These are phyloP conservation scores for Fusarium pilosicola DNA, from an alignment of 2,329 filamentous ascomycete species.

Conservation along the genomic window DNA sequence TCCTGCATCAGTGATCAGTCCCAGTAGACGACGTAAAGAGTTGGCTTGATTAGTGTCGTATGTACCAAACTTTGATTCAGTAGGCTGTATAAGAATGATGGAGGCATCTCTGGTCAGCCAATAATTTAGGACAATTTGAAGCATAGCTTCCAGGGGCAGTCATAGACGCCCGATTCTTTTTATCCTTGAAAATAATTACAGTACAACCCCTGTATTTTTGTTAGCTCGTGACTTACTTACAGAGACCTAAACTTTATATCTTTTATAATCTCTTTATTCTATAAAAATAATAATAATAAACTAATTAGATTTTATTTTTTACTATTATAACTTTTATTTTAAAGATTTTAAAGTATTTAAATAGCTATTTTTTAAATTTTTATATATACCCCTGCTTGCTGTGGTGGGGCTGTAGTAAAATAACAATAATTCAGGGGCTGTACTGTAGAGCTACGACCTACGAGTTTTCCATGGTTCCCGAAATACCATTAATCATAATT, in stretches of 20 bases:
- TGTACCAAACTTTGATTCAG: slow-evolving; percentile 15
- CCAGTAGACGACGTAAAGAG: slow-evolving; percentile 9
- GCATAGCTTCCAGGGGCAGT: slow-evolving; percentile 4
- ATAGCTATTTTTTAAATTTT: too few species aligned
- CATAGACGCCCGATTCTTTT: not conserved
- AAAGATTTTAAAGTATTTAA: too few species aligned
- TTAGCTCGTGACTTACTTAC: too few species aligned
- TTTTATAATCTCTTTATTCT: too few species aligned
- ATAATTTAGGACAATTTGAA: slow-evolving; percentile 17
- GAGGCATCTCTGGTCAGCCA: slow-evolving; percentile 5
- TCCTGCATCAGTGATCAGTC: slow-evolving; percentile 23
- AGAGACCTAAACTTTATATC: too few species aligned
- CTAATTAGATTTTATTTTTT: too few species aligned
- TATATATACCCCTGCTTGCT: too few species aligned
- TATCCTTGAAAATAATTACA: not conserved
- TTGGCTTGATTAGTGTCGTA: slow-evolving; percentile 3
- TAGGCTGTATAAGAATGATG: not conserved
- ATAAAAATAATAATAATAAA: too few species aligned
- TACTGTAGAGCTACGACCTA: not conserved
- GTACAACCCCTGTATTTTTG: too few species aligned
- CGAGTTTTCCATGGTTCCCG: slow-evolving; percentile 9
- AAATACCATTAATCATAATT: not conserved
- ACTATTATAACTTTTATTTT: too few species aligned
- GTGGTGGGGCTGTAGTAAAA: too few species aligned
- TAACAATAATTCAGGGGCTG: too few species aligned